Conservation (phyloP, 2,329 filamentous ascomycete genomes). For the Ophiocordyceps camponoti-rufipedis region DNA sequence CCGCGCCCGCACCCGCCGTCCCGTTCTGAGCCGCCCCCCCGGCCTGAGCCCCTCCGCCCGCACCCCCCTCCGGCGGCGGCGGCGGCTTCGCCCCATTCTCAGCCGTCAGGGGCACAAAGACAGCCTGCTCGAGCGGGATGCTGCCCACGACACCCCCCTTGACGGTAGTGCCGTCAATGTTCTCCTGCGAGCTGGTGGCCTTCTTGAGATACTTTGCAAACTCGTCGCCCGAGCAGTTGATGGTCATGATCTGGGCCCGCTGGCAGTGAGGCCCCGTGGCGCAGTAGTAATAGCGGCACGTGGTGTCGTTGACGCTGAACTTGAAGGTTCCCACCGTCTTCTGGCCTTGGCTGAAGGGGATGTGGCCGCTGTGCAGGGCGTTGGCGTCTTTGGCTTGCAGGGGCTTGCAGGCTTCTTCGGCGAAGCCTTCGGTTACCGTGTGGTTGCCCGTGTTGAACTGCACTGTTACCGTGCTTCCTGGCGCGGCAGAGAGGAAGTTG, state of each 20-base stretch:
- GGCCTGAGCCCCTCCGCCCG: neutral
- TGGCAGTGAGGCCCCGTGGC: conserved; percentile 29
- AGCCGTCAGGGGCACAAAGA: neutral
- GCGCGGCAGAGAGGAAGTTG: conserved; percentile 14
- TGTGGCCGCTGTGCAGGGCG: conserved; percentile 21
- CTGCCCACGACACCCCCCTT: neutral
- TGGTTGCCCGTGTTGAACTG: conserved; percentile 25
- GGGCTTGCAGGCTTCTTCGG: conserved; percentile 17
- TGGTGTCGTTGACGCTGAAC: conserved; percentile 22
- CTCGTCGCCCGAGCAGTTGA: conserved; percentile 20
- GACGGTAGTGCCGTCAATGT: neutral
- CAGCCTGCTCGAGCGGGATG: neutral
- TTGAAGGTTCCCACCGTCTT: conserved; percentile 24
- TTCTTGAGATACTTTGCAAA: neutral
- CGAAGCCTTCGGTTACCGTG: conserved; percentile 21
- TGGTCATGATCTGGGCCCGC: conserved; percentile 28
- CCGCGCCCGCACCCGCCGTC: neutral
- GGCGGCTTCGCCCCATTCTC: neutral
- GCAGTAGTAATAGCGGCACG: conserved; percentile 32
- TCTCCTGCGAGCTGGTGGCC: neutral
- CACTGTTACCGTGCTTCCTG: conserved; percentile 22
- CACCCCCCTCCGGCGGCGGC: neutral
- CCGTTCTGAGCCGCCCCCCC: neutral
- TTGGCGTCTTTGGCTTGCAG: conserved; percentile 13
- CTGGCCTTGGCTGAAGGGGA: conserved; percentile 17